Base-by-base conservation (phyloP, 73 alveolate genomes). In the Paraurostyla sp. region DNA sequence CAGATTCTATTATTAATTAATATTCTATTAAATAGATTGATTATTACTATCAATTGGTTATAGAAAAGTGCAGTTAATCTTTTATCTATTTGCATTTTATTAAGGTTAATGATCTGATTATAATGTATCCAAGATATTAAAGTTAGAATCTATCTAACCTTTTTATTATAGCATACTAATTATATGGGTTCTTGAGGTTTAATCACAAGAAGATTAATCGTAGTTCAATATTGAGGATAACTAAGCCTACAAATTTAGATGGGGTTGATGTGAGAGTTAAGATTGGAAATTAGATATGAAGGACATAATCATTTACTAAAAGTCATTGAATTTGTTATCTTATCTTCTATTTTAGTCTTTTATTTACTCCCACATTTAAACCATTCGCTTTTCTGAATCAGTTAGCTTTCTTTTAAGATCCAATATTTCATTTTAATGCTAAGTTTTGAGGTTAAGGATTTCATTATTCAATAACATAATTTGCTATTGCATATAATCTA, bases 281-380 rank as follows among this genome's bases (percentile, higher is more conserved):
- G 52, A 9, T 33, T 25, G 25, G 7, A 22, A 15, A n/a, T n/a
- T n/a, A n/a, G n/a, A n/a, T n/a, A n/a, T n/a, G n/a, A 60, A 60
- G 32, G 22, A n/a, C 45, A 60, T 60, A 16, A 65, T 38, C 9
- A 65, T n/a, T 40, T 65, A 38, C 33, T 33, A 38, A 38, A 65
- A 65, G 41, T 65, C 82, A 40, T 65, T 65, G 13, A 65, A 4
- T 30, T 35, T 65, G 9, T 33, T 38, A 11, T 65, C 82, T 15
- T 29, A 65, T 38, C 58, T 65, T 16, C 46, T 16, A 40, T 65
- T 65, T 33, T 25, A 65, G 0, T 65, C 82, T 22, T 65, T 65
- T 1, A 65, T 9, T 7, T 22, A 38, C 25, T 65, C 82, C 82
- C 82, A 65, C 32, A 65, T 65, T 65, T 65, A 40, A 65, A 65